A percentile compares a stretch with the other conserved stretches of the same genome.
phyloP scores from a whole-genome alignment of 2,329 filamentous ascomycete genomes.

The Diaporthe sp. region DNA sequence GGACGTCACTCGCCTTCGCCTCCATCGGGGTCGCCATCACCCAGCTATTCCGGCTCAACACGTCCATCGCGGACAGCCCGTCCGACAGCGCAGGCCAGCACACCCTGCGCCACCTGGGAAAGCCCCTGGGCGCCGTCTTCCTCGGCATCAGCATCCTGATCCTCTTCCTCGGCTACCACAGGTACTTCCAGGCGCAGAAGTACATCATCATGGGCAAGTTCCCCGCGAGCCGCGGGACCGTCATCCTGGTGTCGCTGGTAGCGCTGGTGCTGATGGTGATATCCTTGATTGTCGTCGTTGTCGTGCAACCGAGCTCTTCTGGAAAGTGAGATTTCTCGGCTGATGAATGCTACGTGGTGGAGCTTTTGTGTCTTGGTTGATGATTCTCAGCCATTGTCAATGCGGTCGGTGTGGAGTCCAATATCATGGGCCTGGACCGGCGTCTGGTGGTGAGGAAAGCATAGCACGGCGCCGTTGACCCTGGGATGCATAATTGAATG shows the following conservation, averaged over 20 bases:
- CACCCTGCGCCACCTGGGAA: conserved; percentile 74
- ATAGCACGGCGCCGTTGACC: background rate
- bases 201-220: conserved; percentile 84
- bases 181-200: conserved; percentile 82
- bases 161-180: conserved; percentile 80
- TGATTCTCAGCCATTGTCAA: background rate
- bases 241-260: conserved; percentile 76
- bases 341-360: background rate
- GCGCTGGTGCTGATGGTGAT: conserved; percentile 73
- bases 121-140: conserved; percentile 82
- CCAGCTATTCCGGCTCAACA: conserved; percentile 87
- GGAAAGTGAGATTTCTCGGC: background rate
- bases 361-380: background rate
- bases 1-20: conserved; percentile 84
- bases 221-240: conserved; percentile 64
- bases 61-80: conserved; percentile 60
- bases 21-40: conserved; percentile 87
- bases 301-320: conserved; percentile 17
- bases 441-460: background rate
- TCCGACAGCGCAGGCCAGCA: conserved; percentile 51
- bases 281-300: conserved; percentile 54
- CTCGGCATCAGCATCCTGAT: conserved; percentile 81
- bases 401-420: background rate
- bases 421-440: background rate
- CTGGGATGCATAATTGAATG: background rate